Evolutionary conservation across 2,329 filamentous ascomycete genomes (phyloP), one percentile per base, ranked within the genome.

Genomic region (Hymenoscyphus scutula): DNA sequence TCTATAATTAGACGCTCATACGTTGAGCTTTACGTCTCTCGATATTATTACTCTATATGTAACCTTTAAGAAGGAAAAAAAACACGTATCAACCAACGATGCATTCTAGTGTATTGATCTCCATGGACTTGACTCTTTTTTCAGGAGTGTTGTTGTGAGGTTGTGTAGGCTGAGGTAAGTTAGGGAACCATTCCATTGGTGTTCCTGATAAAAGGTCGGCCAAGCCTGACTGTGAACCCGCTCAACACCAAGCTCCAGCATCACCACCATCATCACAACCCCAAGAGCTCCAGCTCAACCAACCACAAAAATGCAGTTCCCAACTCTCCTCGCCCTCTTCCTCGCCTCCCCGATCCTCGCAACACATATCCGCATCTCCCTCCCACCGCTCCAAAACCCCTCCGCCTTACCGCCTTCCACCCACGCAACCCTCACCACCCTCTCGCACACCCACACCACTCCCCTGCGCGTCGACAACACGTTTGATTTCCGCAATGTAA

Each of bases 401-500:
- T 75, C 80, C 25, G 75, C 74, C 17, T 79, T 84, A 61, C 78
- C 80, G 59, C 74, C 80, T 56, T 84, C 88, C 59, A 88, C 87
- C 25, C 80, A 88, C 71, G 84, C 83, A 64, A 89, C 89, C 58
- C 87, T 89, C 73, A 88, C 87, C 41, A 87, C 84, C 4, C 74
- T 77, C 51, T 79, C 79, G 19, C 77, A 75, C 10, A 74, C 75
- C 45, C 72, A 82, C 64, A 78, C 82, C 29, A 86, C 90, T 13
- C 87, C 88, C 10, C 78, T 97, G 10, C 87, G 88, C 13, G 79
- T 82, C 48, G 76, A 81, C 69, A 90, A 91, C 75, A 87, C 85
- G 27, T 92, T 97, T 73, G 81, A 86, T 66, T 97, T 97, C 80
- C 78, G 77, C 68, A 87, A 92, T 70, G 81, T 97, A 59, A 82